A percentile compares a stretch with the other conserved stretches of the same genome.
Conservation (phyloP, 208 protist genomes). For the Leishmania tarentolae region DNA sequence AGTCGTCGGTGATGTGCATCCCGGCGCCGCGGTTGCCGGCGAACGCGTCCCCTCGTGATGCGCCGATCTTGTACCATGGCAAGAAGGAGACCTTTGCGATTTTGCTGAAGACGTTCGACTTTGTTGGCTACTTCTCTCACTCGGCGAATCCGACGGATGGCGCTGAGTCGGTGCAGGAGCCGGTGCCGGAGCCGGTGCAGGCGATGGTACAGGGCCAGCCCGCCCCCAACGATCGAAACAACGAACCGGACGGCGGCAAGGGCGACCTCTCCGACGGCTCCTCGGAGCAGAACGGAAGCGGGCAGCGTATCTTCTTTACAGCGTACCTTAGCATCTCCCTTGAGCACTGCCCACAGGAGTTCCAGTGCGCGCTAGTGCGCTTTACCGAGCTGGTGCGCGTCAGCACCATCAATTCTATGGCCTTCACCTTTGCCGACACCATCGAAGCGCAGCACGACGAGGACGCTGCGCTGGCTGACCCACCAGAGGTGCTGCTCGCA, state of each 20-base stretch:
- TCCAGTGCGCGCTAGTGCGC: constrained; percentile 70
- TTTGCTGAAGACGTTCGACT: constrained; percentile 87
- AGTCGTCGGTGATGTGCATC: constrained; percentile 33
- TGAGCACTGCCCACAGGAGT: constrained; percentile 50
- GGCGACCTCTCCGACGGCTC: constrained; percentile 6
- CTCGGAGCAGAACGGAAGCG: constrained; percentile 11
- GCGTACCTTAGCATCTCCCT: constrained; percentile 65
- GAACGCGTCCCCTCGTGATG: constrained; percentile 18
- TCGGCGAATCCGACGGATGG: constrained; percentile 29
- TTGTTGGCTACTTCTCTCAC: constrained; percentile 91
- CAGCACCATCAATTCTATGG: constrained; percentile 48
- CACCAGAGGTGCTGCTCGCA: constrained; percentile 60
- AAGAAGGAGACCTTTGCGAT: constrained; percentile 80
- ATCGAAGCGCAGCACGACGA: constrained; percentile 10
- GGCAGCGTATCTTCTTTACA: constrained; percentile 35
- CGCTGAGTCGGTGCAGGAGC: constrained; percentile 16
- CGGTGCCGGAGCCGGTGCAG: constrained; percentile 16
- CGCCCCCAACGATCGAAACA: constrained; percentile 13
- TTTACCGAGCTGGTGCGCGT: constrained; percentile 80
- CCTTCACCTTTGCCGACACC: constrained; percentile 48
- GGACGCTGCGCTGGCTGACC: constrained; percentile 25
- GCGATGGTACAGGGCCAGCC: constrained; percentile 14
- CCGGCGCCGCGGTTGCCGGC: constrained; percentile 31
- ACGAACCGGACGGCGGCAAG: constrained; percentile 13
- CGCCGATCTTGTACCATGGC: constrained; percentile 57